phyloP scores from a whole-genome alignment of 129 eudicot genomes.

The Smallanthus sonchifolius region DNA sequence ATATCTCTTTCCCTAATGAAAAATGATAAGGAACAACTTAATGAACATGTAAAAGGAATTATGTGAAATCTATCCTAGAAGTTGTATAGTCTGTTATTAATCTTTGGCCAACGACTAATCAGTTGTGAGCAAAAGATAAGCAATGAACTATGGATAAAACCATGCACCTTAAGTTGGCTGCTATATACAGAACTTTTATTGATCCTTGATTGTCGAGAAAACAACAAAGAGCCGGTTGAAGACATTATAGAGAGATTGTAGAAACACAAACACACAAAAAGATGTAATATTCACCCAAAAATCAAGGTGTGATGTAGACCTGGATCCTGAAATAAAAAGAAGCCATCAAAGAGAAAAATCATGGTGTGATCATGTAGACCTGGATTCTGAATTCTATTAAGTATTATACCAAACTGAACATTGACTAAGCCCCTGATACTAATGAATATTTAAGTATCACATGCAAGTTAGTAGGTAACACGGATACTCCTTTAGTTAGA shows the following conservation, averaged over 20 bases:
- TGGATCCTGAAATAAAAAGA: conserved; percentile 20
- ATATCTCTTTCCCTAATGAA: conserved; percentile 33
- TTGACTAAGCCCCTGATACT: neutral
- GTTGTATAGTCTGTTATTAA: conserved; percentile 12
- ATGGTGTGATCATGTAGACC: conserved; percentile 13
- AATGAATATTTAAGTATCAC: too few relatives aligned
- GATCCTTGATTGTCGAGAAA: conserved; percentile 43
- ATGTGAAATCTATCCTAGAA: neutral
- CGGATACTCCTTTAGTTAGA: too few relatives aligned
- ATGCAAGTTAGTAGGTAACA: too few relatives aligned
- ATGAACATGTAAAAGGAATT: neutral
- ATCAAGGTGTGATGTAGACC: conserved; percentile 14
- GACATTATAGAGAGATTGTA: conserved; percentile 38
- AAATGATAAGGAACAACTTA: neutral
- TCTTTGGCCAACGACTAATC: neutral
- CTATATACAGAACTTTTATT: conserved; percentile 26
- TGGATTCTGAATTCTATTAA: neutral
- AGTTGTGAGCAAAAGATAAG: conserved; percentile 11
- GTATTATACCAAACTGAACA: neutral
- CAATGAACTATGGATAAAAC: conserved; percentile 10
- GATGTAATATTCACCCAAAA: conserved; percentile 5
- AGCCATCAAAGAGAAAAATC: conserved; percentile 10
- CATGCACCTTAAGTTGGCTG: conserved; percentile 44
- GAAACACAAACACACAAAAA: conserved; percentile 11
- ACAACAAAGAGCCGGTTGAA: conserved; percentile 45